Evolutionary conservation across 108 stramenopile species (phyloP).

Genomic region (Nitzschia sp.): DNA sequence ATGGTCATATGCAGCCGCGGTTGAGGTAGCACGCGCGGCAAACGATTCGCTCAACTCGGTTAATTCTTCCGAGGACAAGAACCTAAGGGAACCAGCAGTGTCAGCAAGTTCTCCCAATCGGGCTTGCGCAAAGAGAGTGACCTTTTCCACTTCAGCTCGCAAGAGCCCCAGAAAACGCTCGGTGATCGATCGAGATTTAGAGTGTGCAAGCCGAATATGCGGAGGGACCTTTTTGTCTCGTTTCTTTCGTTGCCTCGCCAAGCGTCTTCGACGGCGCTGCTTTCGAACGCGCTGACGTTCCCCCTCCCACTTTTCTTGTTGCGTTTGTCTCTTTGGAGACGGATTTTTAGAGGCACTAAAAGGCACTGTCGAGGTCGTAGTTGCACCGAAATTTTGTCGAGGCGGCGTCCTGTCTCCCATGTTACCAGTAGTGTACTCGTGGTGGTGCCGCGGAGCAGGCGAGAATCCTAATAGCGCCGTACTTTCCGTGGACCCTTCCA

Average conservation of each 20-base stretch:
- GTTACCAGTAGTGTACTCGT: background rate
- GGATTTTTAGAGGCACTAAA: background rate
- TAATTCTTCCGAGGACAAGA: constrained; percentile 41
- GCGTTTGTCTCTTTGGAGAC: background rate
- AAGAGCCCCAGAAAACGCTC: constrained; percentile 69
- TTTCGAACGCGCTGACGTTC: constrained; percentile 35
- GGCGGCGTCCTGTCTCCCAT: constrained; percentile 15
- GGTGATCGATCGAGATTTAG: constrained; percentile 61
- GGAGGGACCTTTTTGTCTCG: constrained; percentile 54
- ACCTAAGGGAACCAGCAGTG: constrained; percentile 78
- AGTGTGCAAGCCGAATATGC: constrained; percentile 69
- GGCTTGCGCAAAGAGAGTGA: constrained; percentile 67
- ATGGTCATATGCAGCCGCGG: constrained; percentile 39
- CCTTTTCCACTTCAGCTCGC: constrained; percentile 82
- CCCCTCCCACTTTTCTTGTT: constrained; percentile 14
- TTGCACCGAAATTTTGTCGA: constrained; percentile 4
- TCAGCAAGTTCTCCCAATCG: constrained; percentile 80
- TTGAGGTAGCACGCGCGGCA: constrained; percentile 4
- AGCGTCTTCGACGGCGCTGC: constrained; percentile 19
- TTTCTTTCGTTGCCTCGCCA: constrained; percentile 20
- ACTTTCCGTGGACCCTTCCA: constrained; percentile 5
- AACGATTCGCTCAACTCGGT: constrained; percentile 1
- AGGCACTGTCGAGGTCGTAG: background rate
- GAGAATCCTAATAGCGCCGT: background rate
- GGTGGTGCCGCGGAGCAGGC: background rate